phyloP scores from a whole-genome alignment of 768 basidiomycete genomes.

The Lactarius hatsudake region DNA sequence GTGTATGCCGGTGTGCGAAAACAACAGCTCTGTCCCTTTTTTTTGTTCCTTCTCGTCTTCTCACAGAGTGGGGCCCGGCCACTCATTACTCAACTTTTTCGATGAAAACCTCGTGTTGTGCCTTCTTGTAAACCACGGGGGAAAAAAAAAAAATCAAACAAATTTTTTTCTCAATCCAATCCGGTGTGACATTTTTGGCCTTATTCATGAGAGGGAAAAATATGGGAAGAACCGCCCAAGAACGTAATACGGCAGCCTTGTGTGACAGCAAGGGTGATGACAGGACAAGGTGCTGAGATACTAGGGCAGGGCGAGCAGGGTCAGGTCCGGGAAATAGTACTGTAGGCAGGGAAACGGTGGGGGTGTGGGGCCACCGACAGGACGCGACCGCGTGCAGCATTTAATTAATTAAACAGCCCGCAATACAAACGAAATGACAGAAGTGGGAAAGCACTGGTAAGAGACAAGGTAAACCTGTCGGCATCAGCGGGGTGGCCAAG shows the following conservation, averaged over 20 bases:
- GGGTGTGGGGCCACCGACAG: neutral
- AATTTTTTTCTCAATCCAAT: neutral
- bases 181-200: neutral
- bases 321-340: neutral
- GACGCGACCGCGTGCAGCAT: conserved; percentile 1
- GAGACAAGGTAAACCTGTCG: neutral
- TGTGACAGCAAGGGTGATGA: neutral
- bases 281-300: neutral
- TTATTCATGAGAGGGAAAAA: neutral
- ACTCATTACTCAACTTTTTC: neutral
- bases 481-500: neutral
- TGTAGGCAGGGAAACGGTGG: neutral
- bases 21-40: neutral
- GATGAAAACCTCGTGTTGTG: neutral
- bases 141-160: neutral
- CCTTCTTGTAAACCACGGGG: no score
- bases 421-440: conserved; percentile 16
- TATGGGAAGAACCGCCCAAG: neutral
- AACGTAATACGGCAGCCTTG: no score
- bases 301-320: neutral
- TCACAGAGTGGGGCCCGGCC: neutral
- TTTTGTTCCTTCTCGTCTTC: neutral
- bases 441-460: conserved; percentile 2
- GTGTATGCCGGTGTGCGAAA: neutral
- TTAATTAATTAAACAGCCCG: conserved; percentile 7